phyloP scores from a whole-genome alignment of 73 alveolate genomes.

The Tetrahymena malaccensis region DNA sequence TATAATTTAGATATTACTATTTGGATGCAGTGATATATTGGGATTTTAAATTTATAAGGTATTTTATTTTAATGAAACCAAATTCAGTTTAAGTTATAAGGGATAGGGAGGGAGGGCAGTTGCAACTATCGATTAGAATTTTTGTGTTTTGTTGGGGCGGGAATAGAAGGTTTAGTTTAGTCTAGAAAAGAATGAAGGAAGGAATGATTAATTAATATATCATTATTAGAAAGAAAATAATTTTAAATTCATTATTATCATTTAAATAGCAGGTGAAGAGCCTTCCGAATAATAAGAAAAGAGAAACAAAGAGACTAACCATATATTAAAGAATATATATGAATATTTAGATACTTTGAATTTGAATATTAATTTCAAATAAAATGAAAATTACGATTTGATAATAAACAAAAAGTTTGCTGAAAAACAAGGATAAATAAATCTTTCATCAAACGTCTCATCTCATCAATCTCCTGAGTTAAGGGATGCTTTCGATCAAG shows the following conservation, averaged over 20 bases:
- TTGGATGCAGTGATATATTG: no score
- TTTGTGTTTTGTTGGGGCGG: background rate
- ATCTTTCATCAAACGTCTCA: background rate
- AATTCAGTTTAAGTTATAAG: background rate
- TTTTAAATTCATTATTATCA: background rate
- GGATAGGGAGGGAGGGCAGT: background rate
- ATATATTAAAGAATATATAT: background rate
- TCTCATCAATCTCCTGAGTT: background rate
- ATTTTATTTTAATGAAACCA: no score
- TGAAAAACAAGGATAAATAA: background rate
- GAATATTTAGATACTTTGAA: background rate
- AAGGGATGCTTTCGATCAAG: background rate
- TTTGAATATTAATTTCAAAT: background rate
- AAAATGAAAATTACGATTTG: background rate
- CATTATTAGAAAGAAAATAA: background rate
- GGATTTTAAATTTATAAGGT: background rate
- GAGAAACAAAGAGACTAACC: background rate
- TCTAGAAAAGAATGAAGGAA: background rate
- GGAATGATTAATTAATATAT: no score
- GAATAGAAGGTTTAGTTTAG: background rate
- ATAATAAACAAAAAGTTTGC: background rate
- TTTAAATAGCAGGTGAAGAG: background rate
- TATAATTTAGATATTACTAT: no score
- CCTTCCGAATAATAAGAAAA: background rate
- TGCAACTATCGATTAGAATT: no score